Conservation (phyloP, 164 flowering plant genomes). For the Chimonanthus salicifolius region DNA sequence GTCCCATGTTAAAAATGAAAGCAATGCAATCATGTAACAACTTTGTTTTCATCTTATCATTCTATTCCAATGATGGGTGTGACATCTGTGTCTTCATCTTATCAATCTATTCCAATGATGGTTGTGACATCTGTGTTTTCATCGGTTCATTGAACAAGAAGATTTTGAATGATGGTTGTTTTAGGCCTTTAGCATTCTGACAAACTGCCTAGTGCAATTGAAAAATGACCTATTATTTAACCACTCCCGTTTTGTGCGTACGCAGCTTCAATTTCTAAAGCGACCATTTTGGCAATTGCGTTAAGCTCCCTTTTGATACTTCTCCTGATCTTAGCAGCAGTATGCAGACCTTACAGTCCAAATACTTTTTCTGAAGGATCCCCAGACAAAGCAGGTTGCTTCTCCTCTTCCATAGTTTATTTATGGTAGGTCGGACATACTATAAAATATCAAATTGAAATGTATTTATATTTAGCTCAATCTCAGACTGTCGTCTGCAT, state of each 20-base stretch:
- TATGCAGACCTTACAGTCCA: slow-evolving; percentile 61
- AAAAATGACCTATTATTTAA: neutral
- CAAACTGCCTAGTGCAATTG: neutral
- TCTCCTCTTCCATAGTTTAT: too few relatives aligned
- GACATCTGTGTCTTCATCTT: neutral
- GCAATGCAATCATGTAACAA: neutral
- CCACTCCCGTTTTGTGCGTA: neutral
- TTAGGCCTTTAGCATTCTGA: neutral
- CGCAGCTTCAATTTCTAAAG: slow-evolving; percentile 86
- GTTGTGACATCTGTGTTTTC: too few relatives aligned
- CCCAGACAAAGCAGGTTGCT: slow-evolving; percentile 71
- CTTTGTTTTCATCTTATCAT: neutral
- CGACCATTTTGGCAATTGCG: slow-evolving; percentile 86
- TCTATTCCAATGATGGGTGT: too few relatives aligned
- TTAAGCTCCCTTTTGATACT: slow-evolving; percentile 75
- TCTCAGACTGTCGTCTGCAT: too few relatives aligned
- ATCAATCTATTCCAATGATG: too few relatives aligned
- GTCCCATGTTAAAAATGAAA: neutral
- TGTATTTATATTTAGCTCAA: too few relatives aligned
- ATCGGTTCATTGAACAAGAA: too few relatives aligned
- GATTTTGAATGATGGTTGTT: neutral
- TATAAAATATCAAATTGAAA: too few relatives aligned
- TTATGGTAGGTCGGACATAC: too few relatives aligned
- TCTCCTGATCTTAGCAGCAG: slow-evolving; percentile 81
- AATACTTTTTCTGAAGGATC: slow-evolving; percentile 57